Evolutionary conservation across 108 stramenopile genomes (phyloP), one percentile per base, ranked within the genome.

Genomic region (Pseudonitzschia pungens): DNA sequence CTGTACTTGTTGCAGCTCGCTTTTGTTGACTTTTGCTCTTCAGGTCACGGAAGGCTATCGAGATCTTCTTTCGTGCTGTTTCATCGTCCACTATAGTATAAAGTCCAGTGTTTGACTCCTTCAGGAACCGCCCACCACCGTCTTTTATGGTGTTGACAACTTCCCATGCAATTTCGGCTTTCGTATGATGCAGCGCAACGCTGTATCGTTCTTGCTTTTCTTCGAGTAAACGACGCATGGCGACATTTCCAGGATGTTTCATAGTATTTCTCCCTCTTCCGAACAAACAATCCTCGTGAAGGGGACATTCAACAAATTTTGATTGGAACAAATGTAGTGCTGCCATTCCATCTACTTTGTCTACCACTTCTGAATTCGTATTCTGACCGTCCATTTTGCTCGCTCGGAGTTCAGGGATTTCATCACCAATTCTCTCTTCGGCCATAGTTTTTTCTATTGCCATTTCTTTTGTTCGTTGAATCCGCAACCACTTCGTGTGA

Each of bases 211-310:
- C 31, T 28, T 21, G 32, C 40, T 63, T 63, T 21, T 21, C 32
- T 33, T 33, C 62, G 31, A 63, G 16, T n/a, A 63, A 32, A 20
- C 31, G n/a, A 16, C 62, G 62, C 62, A 63, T 63, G 4, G 36
- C 62, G 12, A 63, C 62, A 63, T 63, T 63, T 16, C 62, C 62
- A 6, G 62, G 62, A 63, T 63, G 62, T 63, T 63, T 63, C 62
- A 41, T 63, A 6, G 28, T 40, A 20, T 20, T 41, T 33, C 62
- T 40, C 32, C 62, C 62, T 12, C 40, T 63, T n/a, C 62, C 62
- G 21, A 63, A 63, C 62, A 63, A 63, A 41, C 62, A 63, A 63
- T 63, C 62, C 40, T 63, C 62, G n/a, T 63, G 62, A 63, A 2
- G 62, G n/a, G 62, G 62, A 33, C 62, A 63, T 40, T 63, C 62